These are phyloP conservation scores for Hypoxylon sp. DNA, from an alignment of 2,329 filamentous ascomycete species.

Conservation along the genomic window DNA sequence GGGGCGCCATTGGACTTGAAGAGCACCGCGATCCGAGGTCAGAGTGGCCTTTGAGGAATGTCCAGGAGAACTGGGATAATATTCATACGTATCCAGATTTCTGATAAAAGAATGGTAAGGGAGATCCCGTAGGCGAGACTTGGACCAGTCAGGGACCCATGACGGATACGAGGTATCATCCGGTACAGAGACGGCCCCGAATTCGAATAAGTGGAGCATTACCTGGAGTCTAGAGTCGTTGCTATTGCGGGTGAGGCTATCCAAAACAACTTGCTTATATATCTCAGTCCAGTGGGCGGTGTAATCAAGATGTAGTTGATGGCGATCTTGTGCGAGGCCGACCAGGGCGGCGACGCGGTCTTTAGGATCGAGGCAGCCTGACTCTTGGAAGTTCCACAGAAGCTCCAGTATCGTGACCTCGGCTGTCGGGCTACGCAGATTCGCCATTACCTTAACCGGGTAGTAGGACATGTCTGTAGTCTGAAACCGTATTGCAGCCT, in stretches of 20 bases:
- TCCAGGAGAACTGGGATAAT: not conserved
- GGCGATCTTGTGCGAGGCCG: not conserved
- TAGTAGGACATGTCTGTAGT: not conserved
- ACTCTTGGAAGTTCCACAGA: not conserved
- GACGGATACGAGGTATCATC: not conserved
- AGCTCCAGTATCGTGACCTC: not conserved
- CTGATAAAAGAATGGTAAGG: not conserved
- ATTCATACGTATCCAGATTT: not conserved
- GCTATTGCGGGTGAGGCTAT: not conserved
- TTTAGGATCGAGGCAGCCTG: not conserved
- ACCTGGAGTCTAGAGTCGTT: not conserved
- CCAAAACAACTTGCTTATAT: not conserved
- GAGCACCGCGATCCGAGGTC: not conserved
- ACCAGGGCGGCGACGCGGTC: not conserved
- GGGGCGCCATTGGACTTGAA: not conserved
- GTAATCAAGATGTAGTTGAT: not conserved
- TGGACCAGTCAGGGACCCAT: not conserved
- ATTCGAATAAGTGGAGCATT: not conserved
- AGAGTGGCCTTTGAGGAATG: not conserved
- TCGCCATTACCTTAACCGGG: not conserved
- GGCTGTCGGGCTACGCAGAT: not conserved
- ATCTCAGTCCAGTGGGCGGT: not conserved
- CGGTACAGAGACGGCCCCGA: not conserved
- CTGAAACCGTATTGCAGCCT: not conserved
- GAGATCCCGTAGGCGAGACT: not conserved